Base-by-base conservation (phyloP, 768 basidiomycete species). In the Naganishia vishniacii region DNA sequence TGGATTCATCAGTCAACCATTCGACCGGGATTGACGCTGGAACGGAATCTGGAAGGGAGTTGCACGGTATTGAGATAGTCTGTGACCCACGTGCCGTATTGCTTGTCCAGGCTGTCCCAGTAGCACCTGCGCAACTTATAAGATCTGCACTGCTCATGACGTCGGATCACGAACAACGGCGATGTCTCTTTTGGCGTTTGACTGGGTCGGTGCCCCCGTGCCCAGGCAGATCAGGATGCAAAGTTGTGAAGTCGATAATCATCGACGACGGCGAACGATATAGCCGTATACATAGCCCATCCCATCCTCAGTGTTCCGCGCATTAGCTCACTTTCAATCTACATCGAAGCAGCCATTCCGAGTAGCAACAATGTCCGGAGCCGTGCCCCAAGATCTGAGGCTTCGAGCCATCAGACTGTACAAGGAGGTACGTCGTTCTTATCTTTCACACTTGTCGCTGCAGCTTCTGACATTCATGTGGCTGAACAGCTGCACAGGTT, bases 351-450 rank as follows among this genome's bases (percentile, higher is more conserved):
- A 37, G 34, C 34, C 34, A 15, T 15, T 37, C 34, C 34, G 15
- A 7, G 34, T 7, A 37, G 34, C 34, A 56, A 40, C 32, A 12
- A 56, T 56, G 53, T 34, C 53, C 3, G 53, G 53, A 56, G 26
- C 53, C n/a, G 53, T 37, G 1, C 53, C 53, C 2, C 53, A 56
- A 31, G 53, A 56, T 40, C 53, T 56, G 40, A 40, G 75, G 64
- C 45, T 73, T 29, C 48, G 71, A 41, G 76, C 76, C 18, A 75
- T 77, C 61, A 75, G 67, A 68, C 66, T 77, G 13, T 77, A 77
- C 67, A 77, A 77, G 63, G 76, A 77, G 69, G 73, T 73, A 37
- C 58, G 71, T 56, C 29, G 11, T 25, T 16, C 25, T 34, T 4
- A 15, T 18, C n/a, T 23, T 5, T 13, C 26, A 9, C 45, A 18